Evolutionary conservation across 148 eudicot genomes (phyloP).

Genomic region (Vaccinium darrowii): DNA sequence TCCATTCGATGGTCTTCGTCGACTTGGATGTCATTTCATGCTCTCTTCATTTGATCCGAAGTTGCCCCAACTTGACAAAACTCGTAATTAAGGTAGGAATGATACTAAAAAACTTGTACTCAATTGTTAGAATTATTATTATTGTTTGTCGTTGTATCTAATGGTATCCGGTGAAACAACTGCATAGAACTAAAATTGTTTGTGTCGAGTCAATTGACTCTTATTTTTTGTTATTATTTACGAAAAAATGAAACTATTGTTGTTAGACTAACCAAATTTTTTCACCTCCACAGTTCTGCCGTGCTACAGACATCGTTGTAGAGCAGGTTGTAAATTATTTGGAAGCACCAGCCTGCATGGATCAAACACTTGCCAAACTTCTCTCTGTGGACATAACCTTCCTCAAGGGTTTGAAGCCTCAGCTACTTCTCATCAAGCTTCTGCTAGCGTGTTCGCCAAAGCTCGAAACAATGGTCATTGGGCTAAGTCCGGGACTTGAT

Average conservation of each 20-base stretch:
- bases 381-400: background rate
- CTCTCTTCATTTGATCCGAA: background rate
- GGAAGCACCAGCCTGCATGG: conserved; percentile 13
- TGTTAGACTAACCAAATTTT: background rate
- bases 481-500: background rate
- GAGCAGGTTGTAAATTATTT: background rate
- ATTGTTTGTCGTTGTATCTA: too few relatives aligned
- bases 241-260: background rate
- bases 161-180: too few relatives aligned
- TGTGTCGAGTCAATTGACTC: too few relatives aligned
- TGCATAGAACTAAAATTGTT: too few relatives aligned
- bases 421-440: conserved; percentile 7
- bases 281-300: background rate
- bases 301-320: background rate
- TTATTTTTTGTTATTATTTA: too few relatives aligned
- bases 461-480: background rate
- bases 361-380: background rate
- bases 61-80: background rate
- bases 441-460: background rate
- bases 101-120: too few relatives aligned
- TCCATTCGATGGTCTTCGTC: background rate
- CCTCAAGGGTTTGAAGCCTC: background rate
- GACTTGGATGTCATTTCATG: background rate
- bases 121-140: too few relatives aligned
- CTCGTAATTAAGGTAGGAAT: background rate